Base-by-base conservation (phyloP, 371 early-diverging fungal genomes). In the Parasitella parasitica region DNA sequence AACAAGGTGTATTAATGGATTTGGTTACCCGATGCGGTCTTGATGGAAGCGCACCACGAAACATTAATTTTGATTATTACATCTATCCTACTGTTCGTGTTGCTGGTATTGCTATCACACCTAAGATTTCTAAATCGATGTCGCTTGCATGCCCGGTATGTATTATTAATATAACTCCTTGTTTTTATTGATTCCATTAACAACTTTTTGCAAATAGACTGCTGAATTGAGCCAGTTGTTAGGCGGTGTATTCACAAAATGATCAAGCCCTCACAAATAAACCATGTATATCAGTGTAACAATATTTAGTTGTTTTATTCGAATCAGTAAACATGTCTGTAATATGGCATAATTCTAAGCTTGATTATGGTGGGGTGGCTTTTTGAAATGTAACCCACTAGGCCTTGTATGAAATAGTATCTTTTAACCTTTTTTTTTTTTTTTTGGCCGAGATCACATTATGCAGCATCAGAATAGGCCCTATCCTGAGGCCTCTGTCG, bases 11-110 rank as follows among this genome's bases (percentile, higher is more conserved):
- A 24, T 30, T 82, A 11, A 54, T 61, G 39, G 84, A 84, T 50
- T 70, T 86, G 54, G 46, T 81, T 27, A 69, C 64, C 22, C 72
- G 71, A 13, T 86, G 86, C 63, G 86, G 86, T 15, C 20, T 81
- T 3, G 36, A 62, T 15, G 72, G 72, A 5, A 76, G 78, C 20
- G 20, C 64, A 1, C 34, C 52, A 4, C 37, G 51, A 24, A 56
- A 71, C 2, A 65, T 86, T 15, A 67, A 77, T 6, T 73, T 86
- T 57, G 69, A 82, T 59, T 84, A 84, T 51, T 77, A 80, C 35
- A 66, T 86, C 41, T 71, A 70, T 26, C 72, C 79, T 37, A 80
- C 79, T 16, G 64, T 83, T 54, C 71, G 67, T 56, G 64, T 83
- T 39, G 52, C 72, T 36, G 75, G 71, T 26, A 78, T 83, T 63